Base-by-base conservation (phyloP, 352 stramenopile genomes). In the Elongisporangium undulatum region DNA sequence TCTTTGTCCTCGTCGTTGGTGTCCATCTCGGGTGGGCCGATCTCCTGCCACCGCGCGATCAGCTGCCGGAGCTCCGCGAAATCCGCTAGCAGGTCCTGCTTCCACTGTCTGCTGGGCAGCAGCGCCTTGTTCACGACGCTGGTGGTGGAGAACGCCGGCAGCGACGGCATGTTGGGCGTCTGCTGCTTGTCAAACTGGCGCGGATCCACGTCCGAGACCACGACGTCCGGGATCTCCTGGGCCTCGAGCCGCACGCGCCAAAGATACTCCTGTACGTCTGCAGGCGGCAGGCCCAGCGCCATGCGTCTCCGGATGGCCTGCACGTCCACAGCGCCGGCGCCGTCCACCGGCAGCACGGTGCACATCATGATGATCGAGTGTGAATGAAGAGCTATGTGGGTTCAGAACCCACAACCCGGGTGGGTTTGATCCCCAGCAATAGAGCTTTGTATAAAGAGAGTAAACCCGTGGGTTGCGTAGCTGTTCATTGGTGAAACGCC, bases 231-330 rank as follows among this genome's bases (percentile, higher is more conserved):
- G 56, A 95, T 88, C 24, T 67, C 74, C 55, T 91, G 79, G 16
- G 83, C 85, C 67, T 95, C 85, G 21, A 90, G 64, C 15, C 85
- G 78, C 53, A 95, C 85, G 22, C 85, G 77, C 85, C 85, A 95
- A 7, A 95, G 66, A 66, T 95, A 95, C 67, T 95, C 85, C 60
- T 95, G 82, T 4, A 90, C 85, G 57, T 93, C 75, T 21, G 75
- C 69, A 0, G 85, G 85, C 1, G 85, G 85, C 1, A 88, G 9
- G 7, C 74, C 80, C 45, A 79, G 68, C 48, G 78, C 69, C 83
- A 93, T 93, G 53, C 81, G 77, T 53, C 66, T 58, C 19, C 69
- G 67, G 59, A 92, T 88, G 16, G 80, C 74, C 51, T 69, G 63
- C 24, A 91, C 66, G 60, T 93, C 76, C 70, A 87, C 72, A 12